Percentiles rank a stretch among this genome's conserved stretches.
Evolutionary conservation across 1,139 yeast species (phyloP).

Genomic region (Yamadazyma trypodendri): DNA sequence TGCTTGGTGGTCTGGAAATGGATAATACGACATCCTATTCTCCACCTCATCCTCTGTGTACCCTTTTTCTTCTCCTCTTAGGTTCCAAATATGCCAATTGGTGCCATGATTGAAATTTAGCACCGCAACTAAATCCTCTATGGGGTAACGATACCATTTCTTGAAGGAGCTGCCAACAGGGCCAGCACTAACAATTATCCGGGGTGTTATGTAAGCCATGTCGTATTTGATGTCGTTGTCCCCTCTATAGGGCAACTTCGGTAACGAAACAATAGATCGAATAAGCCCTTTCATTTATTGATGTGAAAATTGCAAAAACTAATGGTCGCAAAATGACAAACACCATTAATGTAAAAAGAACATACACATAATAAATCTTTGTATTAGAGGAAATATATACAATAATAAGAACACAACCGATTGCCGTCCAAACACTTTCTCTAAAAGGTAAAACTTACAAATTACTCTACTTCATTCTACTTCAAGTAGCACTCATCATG

Average conservation of each 20-base stretch:
- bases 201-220: constrained; percentile 61
- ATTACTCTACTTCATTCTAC: neutral
- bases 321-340: constrained; percentile 1
- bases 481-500: constrained; percentile 9
- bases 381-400: constrained; percentile 1
- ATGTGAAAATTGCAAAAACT: neutral
- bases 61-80: constrained; percentile 59
- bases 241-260: constrained; percentile 9
- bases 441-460: neutral
- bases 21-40: constrained; percentile 36
- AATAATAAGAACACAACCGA: neutral
- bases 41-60: constrained; percentile 44
- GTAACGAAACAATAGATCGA: constrained; percentile 17
- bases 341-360: neutral
- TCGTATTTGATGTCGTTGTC: constrained; percentile 37
- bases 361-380: too few species aligned
- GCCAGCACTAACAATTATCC: constrained; percentile 68
- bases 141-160: constrained; percentile 54
- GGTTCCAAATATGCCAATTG: constrained; percentile 74
- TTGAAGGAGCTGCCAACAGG: constrained; percentile 53
- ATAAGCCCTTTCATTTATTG: constrained; percentile 14
- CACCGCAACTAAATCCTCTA: constrained; percentile 50
- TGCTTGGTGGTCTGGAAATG: constrained; percentile 77
- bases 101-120: constrained; percentile 48
- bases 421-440: neutral